These are phyloP conservation scores for Angophora floribunda DNA, from an alignment of 345 rosid genomes.

Conservation along the genomic window DNA sequence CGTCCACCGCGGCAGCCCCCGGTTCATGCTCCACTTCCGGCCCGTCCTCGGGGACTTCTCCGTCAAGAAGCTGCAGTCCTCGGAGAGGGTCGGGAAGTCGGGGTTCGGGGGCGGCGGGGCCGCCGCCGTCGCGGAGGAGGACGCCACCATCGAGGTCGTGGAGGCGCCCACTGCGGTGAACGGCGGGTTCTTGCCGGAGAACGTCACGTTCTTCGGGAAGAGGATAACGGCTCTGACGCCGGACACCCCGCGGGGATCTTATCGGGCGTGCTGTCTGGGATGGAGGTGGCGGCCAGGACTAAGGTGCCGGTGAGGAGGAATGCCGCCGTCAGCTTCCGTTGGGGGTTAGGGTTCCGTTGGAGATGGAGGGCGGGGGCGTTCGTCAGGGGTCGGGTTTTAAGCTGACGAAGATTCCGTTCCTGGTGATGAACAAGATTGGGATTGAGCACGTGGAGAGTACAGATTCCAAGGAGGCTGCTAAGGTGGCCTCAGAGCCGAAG, in stretches of 20 bases:
- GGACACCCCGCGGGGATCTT: constrained; percentile 18
- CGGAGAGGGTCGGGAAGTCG: constrained; percentile 15
- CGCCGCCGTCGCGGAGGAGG: constrained; percentile 24
- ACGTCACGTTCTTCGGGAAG: constrained; percentile 13
- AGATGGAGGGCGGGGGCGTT: constrained; percentile 19
- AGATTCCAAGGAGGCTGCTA: background rate
- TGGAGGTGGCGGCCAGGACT: constrained; percentile 74
- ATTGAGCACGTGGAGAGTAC: constrained; percentile 59
- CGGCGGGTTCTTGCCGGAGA: constrained; percentile 13
- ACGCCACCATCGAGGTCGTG: constrained; percentile 52
- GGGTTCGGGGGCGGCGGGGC: constrained; percentile 1
- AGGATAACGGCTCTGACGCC: constrained; percentile 15
- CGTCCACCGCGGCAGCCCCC: constrained; percentile 54
- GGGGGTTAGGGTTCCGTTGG: constrained; percentile 95
- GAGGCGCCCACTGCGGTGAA: constrained; percentile 27
- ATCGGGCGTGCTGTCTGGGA: constrained; percentile 37
- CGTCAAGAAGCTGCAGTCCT: constrained; percentile 68
- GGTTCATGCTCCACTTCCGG: constrained; percentile 89
- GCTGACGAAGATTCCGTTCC: constrained; percentile 51
- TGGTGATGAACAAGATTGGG: constrained; percentile 85
- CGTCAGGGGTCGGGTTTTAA: constrained; percentile 35
- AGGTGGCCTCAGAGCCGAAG: constrained; percentile 7
- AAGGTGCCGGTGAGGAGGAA: constrained; percentile 52
- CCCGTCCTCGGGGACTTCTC: constrained; percentile 89
- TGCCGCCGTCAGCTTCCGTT: constrained; percentile 64